Evolutionary conservation across 257 asterid genomes (phyloP).

Genomic region (Ophiorrhiza pumila): DNA sequence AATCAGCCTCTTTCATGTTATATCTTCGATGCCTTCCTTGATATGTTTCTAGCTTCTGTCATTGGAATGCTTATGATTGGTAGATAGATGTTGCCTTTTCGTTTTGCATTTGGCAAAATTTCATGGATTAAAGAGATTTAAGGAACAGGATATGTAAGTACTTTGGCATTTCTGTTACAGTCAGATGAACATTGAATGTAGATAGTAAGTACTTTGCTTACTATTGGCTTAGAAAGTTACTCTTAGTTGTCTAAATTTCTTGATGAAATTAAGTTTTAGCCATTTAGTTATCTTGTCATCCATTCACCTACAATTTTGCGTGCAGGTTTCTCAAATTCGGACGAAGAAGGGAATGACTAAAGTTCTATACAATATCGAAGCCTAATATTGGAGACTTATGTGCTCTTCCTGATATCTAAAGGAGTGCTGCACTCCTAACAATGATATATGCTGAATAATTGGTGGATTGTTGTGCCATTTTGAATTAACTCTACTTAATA

Average conservation of each 20-base stretch:
- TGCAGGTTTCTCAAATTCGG: constrained; percentile 83
- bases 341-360: constrained; percentile 65
- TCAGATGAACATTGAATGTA: background rate
- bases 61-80: background rate
- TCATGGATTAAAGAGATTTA: background rate
- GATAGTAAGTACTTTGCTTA: background rate
- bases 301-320: background rate
- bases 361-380: constrained; percentile 46
- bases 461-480: background rate
- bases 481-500: no score
- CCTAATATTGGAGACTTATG: constrained; percentile 12
- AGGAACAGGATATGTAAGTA: background rate
- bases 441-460: background rate
- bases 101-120: background rate
- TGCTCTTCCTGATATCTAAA: constrained; percentile 7
- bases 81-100: background rate
- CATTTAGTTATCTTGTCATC: background rate
- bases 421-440: background rate
- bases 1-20: background rate
- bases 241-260: background rate
- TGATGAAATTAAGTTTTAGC: background rate
- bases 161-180: background rate
- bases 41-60: background rate
- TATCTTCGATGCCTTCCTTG: background rate
- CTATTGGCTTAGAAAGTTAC: background rate